Conservation (phyloP, 768 basidiomycete genomes). For the Leccinum sublutescens region DNA sequence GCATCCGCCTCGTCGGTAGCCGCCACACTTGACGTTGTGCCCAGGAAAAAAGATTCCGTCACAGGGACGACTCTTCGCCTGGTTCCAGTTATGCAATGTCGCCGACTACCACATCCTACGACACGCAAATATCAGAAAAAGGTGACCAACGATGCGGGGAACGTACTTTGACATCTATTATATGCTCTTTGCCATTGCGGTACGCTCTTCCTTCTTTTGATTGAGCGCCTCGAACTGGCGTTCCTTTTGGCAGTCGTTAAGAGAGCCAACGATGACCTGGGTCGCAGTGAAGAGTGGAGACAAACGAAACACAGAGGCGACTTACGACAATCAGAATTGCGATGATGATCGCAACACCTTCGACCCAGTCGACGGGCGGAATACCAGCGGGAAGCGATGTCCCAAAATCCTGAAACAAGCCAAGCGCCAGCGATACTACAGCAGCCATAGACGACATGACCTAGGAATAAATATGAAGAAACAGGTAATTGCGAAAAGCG, state of each 20-base stretch:
- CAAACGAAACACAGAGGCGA: background rate
- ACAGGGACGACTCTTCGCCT: conserved; percentile 91
- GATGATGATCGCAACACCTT: conserved; percentile 82
- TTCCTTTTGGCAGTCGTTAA: conserved; percentile 99
- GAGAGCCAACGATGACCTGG: conserved; percentile 83
- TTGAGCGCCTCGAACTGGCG: conserved; percentile 91
- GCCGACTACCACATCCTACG: conserved; percentile 87
- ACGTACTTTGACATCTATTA: conserved; percentile 78
- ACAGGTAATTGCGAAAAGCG: background rate
- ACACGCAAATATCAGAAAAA: conserved; percentile 20
- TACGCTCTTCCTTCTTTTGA: conserved; percentile 93
- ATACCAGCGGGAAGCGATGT: conserved; percentile 52
- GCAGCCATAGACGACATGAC: conserved; percentile 91
- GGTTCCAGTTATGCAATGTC: conserved; percentile 91
- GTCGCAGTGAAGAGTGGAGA: background rate
- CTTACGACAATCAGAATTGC: conserved; percentile 74
- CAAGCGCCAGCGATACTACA: conserved; percentile 87
- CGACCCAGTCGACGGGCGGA: conserved; percentile 95
- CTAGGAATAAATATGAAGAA: conserved; percentile 36
- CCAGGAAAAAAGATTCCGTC: conserved; percentile 93
- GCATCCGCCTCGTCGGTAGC: conserved; percentile 97
- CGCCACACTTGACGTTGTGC: conserved; percentile 91
- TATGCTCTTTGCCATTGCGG: conserved; percentile 61
- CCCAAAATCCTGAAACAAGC: conserved; percentile 93
- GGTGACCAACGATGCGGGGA: background rate